phyloP scores from a whole-genome alignment of 2,329 filamentous ascomycete genomes.

The Amylocarpus encephaloides region DNA sequence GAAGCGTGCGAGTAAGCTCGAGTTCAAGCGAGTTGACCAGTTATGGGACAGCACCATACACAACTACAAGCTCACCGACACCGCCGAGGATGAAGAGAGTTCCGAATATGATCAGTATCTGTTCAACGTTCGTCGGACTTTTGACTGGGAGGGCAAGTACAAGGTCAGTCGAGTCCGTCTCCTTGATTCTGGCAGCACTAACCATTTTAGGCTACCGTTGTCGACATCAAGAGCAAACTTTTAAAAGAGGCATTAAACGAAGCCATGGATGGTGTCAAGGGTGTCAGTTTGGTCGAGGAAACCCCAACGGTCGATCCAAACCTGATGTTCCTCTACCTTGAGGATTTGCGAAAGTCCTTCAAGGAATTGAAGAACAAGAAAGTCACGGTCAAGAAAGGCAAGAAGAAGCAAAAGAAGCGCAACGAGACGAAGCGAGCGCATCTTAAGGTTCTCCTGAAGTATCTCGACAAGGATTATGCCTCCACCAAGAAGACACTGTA shows the following conservation, averaged over 20 bases:
- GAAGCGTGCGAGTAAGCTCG: constrained; percentile 46
- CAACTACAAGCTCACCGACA: constrained; percentile 64
- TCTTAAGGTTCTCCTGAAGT: constrained; percentile 67
- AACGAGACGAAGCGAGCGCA: constrained; percentile 54
- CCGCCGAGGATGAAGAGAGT: constrained; percentile 52
- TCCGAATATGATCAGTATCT: constrained; percentile 71
- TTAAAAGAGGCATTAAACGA: constrained; percentile 65
- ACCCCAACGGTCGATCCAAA: constrained; percentile 68
- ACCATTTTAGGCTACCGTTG: constrained; percentile 45
- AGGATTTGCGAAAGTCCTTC: constrained; percentile 61
- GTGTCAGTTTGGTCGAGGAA: constrained; percentile 74
- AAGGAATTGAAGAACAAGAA: constrained; percentile 58
- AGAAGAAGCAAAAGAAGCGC: constrained; percentile 54
- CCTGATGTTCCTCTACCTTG: constrained; percentile 66
- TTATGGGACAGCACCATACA: constrained; percentile 52
- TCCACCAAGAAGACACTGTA: constrained; percentile 73
- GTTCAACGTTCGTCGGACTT: constrained; percentile 76
- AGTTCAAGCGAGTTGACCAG: constrained; percentile 64
- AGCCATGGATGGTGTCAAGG: constrained; percentile 70
- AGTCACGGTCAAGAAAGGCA: constrained; percentile 44
- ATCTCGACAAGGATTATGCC: constrained; percentile 76
- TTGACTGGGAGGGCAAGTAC: constrained; percentile 81
- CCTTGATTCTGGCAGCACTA: constrained; percentile 7
- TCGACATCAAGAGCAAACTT: constrained; percentile 81
- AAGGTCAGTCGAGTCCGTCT: constrained; percentile 31